These are phyloP conservation scores for Pisolithus microcarpus DNA, from an alignment of 768 basidiomycete species.

Conservation along the genomic window DNA sequence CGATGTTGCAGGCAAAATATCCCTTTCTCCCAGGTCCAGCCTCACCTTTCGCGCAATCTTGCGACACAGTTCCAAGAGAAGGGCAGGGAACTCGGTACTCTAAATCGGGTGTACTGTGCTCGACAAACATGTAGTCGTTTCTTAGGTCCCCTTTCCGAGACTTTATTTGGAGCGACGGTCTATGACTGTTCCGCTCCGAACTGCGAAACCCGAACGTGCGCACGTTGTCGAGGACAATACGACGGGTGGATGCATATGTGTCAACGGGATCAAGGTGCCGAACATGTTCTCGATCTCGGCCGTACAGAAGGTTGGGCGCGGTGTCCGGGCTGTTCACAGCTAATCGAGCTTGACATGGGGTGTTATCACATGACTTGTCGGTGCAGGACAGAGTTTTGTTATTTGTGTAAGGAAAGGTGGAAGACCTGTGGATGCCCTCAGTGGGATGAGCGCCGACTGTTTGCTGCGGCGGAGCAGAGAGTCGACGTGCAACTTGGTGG, in stretches of 20 bases:
- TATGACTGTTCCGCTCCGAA: no score
- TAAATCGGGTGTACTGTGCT: constrained; percentile 25
- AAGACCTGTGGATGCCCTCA: no score
- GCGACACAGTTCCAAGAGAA: constrained; percentile 20
- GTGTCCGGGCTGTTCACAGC: constrained; percentile 10
- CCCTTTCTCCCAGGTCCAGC: constrained; percentile 16
- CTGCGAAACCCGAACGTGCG: no score
- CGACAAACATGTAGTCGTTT: constrained; percentile 4
- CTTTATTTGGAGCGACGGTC: constrained; percentile 3
- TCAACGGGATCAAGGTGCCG: constrained; percentile 8
- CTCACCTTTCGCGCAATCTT: constrained; percentile 18
- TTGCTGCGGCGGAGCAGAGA: no score
- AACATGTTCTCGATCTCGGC: no score
- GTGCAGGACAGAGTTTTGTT: no score
- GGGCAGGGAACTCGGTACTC: constrained; percentile 23
- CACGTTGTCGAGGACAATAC: background rate
- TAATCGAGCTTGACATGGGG: background rate
- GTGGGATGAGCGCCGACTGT: no score
- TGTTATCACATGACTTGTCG: no score
- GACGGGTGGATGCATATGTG: constrained; percentile 19
- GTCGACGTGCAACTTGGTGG: no score
- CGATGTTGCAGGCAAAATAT: constrained; percentile 32
- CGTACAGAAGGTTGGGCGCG: no score
- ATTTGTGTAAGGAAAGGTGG: background rate
- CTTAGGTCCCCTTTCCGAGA: no score